phyloP scores from a whole-genome alignment of 306 rosid species.

The Sechiopsis laciniata region DNA sequence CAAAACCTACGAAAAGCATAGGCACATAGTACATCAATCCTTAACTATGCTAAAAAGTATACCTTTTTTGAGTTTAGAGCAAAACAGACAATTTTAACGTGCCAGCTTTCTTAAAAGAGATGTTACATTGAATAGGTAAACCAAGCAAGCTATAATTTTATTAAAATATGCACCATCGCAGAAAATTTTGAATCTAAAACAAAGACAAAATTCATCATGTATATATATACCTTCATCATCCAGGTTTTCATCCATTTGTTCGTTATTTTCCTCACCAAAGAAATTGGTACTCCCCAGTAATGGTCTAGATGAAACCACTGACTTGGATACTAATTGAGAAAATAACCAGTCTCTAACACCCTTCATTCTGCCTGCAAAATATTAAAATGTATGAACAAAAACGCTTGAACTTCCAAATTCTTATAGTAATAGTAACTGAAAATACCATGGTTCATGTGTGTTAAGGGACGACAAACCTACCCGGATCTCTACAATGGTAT shows the following conservation, averaged over 20 bases:
- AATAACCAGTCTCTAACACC: slow-evolving; percentile 61
- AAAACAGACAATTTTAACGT: neutral
- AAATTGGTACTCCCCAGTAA: slow-evolving; percentile 45
- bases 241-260: slow-evolving; percentile 30
- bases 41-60: neutral
- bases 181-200: neutral
- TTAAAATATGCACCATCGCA: neutral
- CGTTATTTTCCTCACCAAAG: slow-evolving; percentile 41
- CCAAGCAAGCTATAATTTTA: too few relatives aligned
- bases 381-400: neutral
- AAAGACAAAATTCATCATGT: neutral
- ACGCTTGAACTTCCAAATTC: neutral
- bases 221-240: slow-evolving; percentile 59
- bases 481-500: too few relatives aligned
- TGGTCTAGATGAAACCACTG: slow-evolving; percentile 59
- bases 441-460: slow-evolving; percentile 3
- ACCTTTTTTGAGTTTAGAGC: neutral
- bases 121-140: too few relatives aligned
- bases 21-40: neutral
- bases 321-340: slow-evolving; percentile 70
- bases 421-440: neutral
- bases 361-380: slow-evolving; percentile 64
- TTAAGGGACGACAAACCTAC: too few relatives aligned
- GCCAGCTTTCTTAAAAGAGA: neutral
- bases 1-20: neutral